Percentiles rank a stretch among this genome's conserved stretches.
phyloP scores from a whole-genome alignment of 78 protist genomes.

The Bigelowiella natans region DNA sequence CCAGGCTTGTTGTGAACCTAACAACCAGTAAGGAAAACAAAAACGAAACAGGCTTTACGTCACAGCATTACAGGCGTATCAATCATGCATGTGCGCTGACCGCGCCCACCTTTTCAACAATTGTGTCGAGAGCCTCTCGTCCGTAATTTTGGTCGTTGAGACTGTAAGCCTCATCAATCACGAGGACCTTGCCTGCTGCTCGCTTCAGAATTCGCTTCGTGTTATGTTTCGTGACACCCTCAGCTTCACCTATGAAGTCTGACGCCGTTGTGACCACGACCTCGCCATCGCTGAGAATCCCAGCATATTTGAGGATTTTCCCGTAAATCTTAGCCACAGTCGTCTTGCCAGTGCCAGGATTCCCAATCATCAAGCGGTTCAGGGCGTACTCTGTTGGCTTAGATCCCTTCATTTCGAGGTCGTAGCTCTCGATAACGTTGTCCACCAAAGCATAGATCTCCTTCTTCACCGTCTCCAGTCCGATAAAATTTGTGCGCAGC shows the following conservation, averaged over 20 bases:
- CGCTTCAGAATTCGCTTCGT: background rate
- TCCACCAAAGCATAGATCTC: background rate
- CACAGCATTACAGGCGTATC: too few relatives aligned
- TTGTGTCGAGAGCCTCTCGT: conserved; percentile 9
- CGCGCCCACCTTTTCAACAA: conserved; percentile 32
- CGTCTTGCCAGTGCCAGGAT: conserved; percentile 46
- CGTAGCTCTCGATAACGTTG: background rate
- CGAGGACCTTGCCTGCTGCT: conserved; percentile 10
- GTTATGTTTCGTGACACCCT: conserved; percentile 3
- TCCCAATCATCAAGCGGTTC: conserved; percentile 24
- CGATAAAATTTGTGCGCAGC: conserved; percentile 26
- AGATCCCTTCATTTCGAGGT: conserved; percentile 2
- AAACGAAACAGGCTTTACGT: too few relatives aligned
- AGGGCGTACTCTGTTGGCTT: background rate
- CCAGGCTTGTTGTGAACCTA: conserved; percentile 21
- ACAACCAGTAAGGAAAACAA: too few relatives aligned
- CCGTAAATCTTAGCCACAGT: conserved; percentile 34
- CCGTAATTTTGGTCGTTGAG: conserved; percentile 16
- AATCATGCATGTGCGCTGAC: too few relatives aligned
- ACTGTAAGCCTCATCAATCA: conserved; percentile 49
- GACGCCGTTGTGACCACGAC: background rate
- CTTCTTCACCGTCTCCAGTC: conserved; percentile 32
- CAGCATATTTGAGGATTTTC: background rate
- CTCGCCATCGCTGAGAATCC: conserved; percentile 25
- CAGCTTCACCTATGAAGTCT: background rate